phyloP scores from a whole-genome alignment of 1,284 basidiomycete species.

The Gomphus bonarii region DNA sequence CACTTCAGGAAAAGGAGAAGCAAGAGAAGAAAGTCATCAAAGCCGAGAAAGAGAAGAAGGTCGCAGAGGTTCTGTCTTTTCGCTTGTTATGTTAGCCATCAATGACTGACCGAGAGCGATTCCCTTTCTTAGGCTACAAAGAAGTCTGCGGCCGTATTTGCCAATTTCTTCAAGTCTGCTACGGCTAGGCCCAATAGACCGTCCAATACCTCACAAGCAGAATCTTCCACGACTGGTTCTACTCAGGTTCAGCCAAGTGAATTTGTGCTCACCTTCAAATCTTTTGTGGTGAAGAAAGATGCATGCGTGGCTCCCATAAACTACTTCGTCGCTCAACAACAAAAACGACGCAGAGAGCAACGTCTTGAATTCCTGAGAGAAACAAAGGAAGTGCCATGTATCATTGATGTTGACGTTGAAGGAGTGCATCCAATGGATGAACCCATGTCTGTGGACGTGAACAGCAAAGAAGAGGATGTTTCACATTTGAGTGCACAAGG shows the following conservation, averaged over 20 bases:
- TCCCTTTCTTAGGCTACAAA: constrained; percentile 32
- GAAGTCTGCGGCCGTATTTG: constrained; percentile 65
- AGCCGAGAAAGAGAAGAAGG: constrained; percentile 57
- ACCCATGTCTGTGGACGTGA: background rate
- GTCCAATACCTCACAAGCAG: constrained; percentile 12
- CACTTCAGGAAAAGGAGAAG: constrained; percentile 49
- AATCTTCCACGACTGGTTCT: constrained; percentile 18
- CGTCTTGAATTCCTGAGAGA: constrained; percentile 33
- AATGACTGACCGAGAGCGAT: background rate
- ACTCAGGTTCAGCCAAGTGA: constrained; percentile 37
- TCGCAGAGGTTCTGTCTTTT: constrained; percentile 31
- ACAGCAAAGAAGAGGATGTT: background rate
- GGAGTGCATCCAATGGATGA: constrained; percentile 12
- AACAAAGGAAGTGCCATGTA: constrained; percentile 22
- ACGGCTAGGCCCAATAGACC: background rate
- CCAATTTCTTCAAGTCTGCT: constrained; percentile 45
- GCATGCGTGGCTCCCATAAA: constrained; percentile 61
- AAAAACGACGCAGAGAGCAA: background rate
- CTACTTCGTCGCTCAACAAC: constrained; percentile 36
- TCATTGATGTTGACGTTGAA: constrained; percentile 19
- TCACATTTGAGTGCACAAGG: background rate
- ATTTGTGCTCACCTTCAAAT: constrained; percentile 65
- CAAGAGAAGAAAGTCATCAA: constrained; percentile 55
- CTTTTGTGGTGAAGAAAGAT: constrained; percentile 68
- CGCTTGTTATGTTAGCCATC: background rate